Conservation (phyloP, 805 yeast species). For the Ogataea ramenticola region DNA sequence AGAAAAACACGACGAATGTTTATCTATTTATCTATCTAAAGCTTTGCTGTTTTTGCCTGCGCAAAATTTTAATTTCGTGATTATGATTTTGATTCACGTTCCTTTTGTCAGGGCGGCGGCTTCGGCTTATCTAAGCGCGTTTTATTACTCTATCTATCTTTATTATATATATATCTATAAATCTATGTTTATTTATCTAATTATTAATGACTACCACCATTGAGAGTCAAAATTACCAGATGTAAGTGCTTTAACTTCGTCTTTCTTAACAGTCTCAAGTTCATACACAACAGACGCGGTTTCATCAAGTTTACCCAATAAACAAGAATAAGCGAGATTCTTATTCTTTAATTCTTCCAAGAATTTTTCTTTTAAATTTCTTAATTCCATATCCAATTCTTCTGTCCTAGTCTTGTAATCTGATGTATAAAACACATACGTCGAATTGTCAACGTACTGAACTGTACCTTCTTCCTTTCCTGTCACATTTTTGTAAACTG, state of each 20-base stretch:
- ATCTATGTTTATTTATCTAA: not conserved
- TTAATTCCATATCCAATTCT: slow-evolving; percentile 36
- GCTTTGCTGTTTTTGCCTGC: too few species aligned
- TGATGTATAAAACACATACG: slow-evolving; percentile 34
- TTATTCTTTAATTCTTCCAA: slow-evolving; percentile 27
- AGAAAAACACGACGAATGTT: too few species aligned
- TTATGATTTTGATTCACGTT: too few species aligned
- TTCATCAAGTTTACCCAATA: slow-evolving; percentile 35
- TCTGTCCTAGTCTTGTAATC: slow-evolving; percentile 26
- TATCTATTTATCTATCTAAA: too few species aligned
- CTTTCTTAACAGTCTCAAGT: slow-evolving; percentile 4
- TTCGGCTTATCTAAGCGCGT: too few species aligned
- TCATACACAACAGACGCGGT: slow-evolving; percentile 27
- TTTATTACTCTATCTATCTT: too few species aligned
- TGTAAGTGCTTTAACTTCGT: not conserved
- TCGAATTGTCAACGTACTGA: slow-evolving; percentile 35
- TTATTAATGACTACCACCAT: not conserved
- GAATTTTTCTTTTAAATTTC: slow-evolving; percentile 30
- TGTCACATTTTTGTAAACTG: slow-evolving; percentile 7
- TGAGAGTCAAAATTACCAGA: not conserved
- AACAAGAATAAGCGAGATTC: slow-evolving; percentile 44
- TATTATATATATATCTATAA: too few species aligned
- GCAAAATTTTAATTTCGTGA: too few species aligned
- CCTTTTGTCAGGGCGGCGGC: too few species aligned
- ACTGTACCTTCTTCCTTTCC: slow-evolving; percentile 10